Evolutionary conservation across 2,329 filamentous ascomycete genomes (phyloP).

Genomic region (Coniochaeta sp.): DNA sequence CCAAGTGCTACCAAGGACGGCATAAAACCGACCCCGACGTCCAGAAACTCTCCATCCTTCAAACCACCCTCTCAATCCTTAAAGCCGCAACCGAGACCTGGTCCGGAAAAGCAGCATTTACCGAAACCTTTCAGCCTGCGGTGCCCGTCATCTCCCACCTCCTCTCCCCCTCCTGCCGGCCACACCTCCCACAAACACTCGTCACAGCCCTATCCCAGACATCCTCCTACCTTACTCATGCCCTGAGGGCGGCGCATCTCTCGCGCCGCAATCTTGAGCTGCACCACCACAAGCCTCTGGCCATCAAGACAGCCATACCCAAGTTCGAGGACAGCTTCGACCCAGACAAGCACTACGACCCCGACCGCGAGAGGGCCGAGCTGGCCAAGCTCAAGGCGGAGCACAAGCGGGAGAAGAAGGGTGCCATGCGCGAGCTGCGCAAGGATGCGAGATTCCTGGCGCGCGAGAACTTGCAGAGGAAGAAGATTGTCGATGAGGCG

Average conservation of each 20-base stretch:
- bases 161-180: slow-evolving; percentile 38
- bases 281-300: slow-evolving; percentile 79
- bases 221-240: slow-evolving; percentile 37
- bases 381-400: slow-evolving; percentile 77
- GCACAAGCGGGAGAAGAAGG: slow-evolving; percentile 93
- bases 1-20: slow-evolving; percentile 43
- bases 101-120: slow-evolving; percentile 65
- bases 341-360: slow-evolving; percentile 94
- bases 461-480: slow-evolving; percentile 79
- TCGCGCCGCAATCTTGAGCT: slow-evolving; percentile 74
- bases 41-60: slow-evolving; percentile 41
- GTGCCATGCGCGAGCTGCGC: slow-evolving; percentile 83
- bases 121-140: slow-evolving; percentile 67
- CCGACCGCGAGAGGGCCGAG: slow-evolving; percentile 82
- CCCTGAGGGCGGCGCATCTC: slow-evolving; percentile 54
- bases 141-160: slow-evolving; percentile 54
- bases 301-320: slow-evolving; percentile 81
- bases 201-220: slow-evolving; percentile 32
- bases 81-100: slow-evolving; percentile 64
- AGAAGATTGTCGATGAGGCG: slow-evolving; percentile 86
- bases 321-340: slow-evolving; percentile 97
- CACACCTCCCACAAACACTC: slow-evolving; percentile 39
- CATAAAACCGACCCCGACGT: slow-evolving; percentile 17
- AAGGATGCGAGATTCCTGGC: slow-evolving; percentile 95
- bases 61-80: slow-evolving; percentile 58